Evolutionary conservation across 768 basidiomycete genomes (phyloP).

Genomic region (Porpolomopsis calyptriformis): DNA sequence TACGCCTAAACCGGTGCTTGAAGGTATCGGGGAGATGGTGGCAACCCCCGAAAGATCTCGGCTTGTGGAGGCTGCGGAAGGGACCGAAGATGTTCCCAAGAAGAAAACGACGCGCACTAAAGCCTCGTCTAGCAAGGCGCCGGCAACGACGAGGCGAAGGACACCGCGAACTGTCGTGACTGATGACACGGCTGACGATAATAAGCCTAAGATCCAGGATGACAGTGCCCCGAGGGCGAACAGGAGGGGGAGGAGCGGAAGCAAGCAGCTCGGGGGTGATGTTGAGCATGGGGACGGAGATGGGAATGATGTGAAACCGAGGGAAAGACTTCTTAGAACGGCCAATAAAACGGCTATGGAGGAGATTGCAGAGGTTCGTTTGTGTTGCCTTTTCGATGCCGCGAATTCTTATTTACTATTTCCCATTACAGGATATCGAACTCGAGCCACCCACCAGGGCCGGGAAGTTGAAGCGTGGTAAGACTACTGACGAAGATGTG

Average conservation of each 20-base stretch:
- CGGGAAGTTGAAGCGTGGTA: background rate
- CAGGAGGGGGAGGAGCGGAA: background rate
- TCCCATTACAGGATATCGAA: background rate
- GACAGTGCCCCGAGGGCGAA: background rate
- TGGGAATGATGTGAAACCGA: background rate
- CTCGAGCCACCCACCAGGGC: background rate
- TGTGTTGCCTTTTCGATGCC: too few relatives aligned
- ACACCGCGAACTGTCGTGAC: background rate
- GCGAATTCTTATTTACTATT: too few relatives aligned
- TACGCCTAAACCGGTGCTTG: conserved; percentile 6
- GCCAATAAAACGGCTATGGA: background rate
- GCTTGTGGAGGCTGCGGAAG: background rate
- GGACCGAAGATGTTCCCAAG: background rate
- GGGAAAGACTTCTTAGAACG: background rate
- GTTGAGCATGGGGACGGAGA: conserved; percentile 1
- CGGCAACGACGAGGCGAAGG: conserved; percentile 1
- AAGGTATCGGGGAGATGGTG: conserved; percentile 10
- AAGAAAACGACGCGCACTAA: background rate
- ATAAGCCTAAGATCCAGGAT: background rate
- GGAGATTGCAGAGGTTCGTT: background rate
- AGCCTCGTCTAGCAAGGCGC: background rate
- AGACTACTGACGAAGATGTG: background rate
- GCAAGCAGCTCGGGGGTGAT: background rate
- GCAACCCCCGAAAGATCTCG: conserved; percentile 3
- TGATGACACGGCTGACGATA: conserved; percentile 6